These are phyloP conservation scores for Pulveroboletus frians DNA, from an alignment of 768 basidiomycete species.

Conservation along the genomic window DNA sequence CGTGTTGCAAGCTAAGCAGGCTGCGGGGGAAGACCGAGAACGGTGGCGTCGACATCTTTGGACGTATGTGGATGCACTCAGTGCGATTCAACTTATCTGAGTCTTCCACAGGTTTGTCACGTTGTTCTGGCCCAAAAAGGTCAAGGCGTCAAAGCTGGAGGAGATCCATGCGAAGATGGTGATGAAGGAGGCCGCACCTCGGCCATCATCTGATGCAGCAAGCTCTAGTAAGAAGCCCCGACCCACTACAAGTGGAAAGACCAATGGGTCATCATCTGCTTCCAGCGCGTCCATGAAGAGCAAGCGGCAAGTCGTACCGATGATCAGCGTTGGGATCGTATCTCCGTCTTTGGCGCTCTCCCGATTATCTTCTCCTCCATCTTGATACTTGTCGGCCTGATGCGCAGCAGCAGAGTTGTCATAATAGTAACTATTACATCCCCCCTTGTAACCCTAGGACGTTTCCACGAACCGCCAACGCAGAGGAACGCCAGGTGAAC, in stretches of 20 bases:
- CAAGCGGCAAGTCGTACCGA: constrained; percentile 60
- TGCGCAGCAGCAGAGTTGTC: constrained; percentile 23
- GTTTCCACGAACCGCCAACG: constrained; percentile 18
- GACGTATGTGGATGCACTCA: constrained; percentile 61
- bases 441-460: constrained; percentile 22
- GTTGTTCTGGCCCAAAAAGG: constrained; percentile 96
- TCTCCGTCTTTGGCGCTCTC: constrained; percentile 20
- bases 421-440: constrained; percentile 24
- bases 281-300: constrained; percentile 41
- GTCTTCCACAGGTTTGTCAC: constrained; percentile 73
- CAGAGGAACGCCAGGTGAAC: constrained; percentile 11
- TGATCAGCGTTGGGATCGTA: constrained; percentile 30
- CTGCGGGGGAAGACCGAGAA: constrained; percentile 75
- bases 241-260: constrained; percentile 43
- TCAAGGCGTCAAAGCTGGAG: constrained; percentile 87
- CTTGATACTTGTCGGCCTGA: constrained; percentile 22
- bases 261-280: constrained; percentile 46
- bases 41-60: constrained; percentile 93
- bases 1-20: constrained; percentile 71
- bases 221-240: constrained; percentile 57
- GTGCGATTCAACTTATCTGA: constrained; percentile 8
- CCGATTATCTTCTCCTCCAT: constrained; percentile 15
- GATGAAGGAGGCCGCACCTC: constrained; percentile 73
- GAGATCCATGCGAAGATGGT: constrained; percentile 97
- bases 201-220: constrained; percentile 45